phyloP scores from a whole-genome alignment of 176 grass and related monocot species.

The Pontederia crassipes region DNA sequence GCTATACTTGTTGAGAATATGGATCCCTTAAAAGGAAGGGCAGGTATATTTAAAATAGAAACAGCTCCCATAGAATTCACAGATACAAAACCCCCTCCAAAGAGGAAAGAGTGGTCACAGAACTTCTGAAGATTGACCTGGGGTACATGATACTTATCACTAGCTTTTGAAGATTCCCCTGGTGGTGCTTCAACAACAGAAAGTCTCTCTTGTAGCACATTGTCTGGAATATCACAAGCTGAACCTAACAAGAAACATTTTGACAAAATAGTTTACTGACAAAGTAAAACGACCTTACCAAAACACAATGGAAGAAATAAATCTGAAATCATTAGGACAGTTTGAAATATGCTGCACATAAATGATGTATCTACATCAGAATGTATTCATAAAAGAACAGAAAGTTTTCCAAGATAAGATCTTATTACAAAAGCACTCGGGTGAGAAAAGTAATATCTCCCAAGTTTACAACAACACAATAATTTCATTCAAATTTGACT shows the following conservation, averaged over 20 bases:
- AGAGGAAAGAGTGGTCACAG: conserved; percentile 39
- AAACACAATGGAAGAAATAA: too few species aligned
- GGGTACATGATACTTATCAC: conserved; percentile 19
- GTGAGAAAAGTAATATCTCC: too few species aligned
- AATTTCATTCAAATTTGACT: too few species aligned
- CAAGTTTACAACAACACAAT: background rate
- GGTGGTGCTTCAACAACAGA: conserved; percentile 10
- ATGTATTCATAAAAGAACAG: too few species aligned
- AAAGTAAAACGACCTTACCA: too few species aligned
- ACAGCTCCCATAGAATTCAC: conserved; percentile 43
- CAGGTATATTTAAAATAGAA: conserved; percentile 47
- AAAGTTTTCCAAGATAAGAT: too few species aligned
- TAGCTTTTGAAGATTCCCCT: conserved; percentile 11
- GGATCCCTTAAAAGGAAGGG: conserved; percentile 23
- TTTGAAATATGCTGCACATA: too few species aligned
- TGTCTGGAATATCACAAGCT: conserved; percentile 19
- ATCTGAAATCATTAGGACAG: too few species aligned
- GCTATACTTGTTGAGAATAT: conserved; percentile 19
- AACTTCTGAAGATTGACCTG: conserved; percentile 13
- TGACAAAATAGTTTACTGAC: too few species aligned
- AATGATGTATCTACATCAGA: too few species aligned
- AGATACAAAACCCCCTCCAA: conserved; percentile 48
- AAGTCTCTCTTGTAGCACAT: conserved; percentile 18
- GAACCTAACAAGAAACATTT: background rate
- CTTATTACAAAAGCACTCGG: too few species aligned